Evolutionary conservation across 2,329 filamentous ascomycete genomes (phyloP).

Genomic region (Talaromyces sp.): DNA sequence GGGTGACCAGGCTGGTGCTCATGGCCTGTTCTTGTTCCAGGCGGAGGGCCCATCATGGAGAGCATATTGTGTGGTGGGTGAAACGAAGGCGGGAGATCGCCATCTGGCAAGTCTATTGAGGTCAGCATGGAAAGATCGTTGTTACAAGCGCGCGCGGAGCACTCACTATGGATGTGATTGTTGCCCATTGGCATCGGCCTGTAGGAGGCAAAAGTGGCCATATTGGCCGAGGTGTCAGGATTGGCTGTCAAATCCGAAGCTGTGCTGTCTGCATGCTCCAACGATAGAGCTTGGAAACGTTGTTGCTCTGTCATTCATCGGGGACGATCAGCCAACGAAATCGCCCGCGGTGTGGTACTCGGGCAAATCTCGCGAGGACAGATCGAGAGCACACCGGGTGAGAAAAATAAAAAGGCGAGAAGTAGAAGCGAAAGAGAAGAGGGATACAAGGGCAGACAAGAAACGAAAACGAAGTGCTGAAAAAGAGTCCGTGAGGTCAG

Average conservation of each 20-base stretch:
- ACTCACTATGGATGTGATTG: background rate
- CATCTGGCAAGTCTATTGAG: background rate
- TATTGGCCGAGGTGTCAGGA: background rate
- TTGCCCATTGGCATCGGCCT: background rate
- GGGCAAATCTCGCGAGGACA: background rate
- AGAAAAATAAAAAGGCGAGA: background rate
- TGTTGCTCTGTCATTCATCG: background rate
- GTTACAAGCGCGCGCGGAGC: background rate
- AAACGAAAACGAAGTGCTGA: background rate
- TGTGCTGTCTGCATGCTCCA: background rate
- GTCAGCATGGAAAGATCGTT: background rate
- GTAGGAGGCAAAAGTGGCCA: background rate
- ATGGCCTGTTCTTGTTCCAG: background rate
- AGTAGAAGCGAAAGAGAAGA: background rate
- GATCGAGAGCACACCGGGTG: background rate
- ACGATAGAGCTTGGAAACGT: background rate
- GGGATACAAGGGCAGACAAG: background rate
- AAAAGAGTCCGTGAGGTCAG: background rate
- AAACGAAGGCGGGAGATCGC: background rate
- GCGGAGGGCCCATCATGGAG: background rate
- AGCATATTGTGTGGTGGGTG: background rate
- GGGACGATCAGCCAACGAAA: background rate
- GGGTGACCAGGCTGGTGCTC: background rate
- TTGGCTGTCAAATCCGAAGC: background rate
- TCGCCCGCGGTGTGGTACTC: background rate